These are phyloP conservation scores for Tetradesmus obliquus DNA, from an alignment of 139 green algal species.

Conservation along the genomic window DNA sequence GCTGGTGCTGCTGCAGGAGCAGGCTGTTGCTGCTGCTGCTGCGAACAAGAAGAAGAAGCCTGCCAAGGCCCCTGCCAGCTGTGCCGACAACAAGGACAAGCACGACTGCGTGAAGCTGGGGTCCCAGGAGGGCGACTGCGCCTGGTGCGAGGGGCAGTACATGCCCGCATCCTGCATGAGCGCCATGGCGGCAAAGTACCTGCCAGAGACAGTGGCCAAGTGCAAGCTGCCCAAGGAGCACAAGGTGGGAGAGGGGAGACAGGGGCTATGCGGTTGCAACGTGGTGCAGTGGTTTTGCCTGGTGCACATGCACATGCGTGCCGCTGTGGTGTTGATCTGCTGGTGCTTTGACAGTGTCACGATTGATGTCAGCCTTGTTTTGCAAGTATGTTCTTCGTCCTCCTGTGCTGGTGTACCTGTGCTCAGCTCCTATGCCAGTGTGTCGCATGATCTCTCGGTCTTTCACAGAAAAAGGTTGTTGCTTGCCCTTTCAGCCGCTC, in stretches of 20 bases:
- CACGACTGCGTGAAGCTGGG: constrained; percentile 3
- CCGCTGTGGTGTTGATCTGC: neutral
- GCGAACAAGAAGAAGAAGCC: neutral
- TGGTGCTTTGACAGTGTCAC: neutral
- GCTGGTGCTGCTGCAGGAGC: neutral
- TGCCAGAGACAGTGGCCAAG: neutral
- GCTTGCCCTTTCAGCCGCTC: too few relatives aligned
- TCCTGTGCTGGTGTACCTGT: neutral
- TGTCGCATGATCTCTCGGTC: too few relatives aligned
- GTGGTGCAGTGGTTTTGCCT: neutral
- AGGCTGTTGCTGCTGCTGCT: neutral
- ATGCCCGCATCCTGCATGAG: neutral
- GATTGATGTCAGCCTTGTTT: neutral
- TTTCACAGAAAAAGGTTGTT: too few relatives aligned
- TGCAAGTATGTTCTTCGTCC: neutral
- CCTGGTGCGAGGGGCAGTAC: neutral
- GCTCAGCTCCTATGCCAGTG: too few relatives aligned
- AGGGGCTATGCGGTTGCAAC: neutral
- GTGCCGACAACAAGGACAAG: constrained; percentile 11
- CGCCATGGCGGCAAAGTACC: neutral
- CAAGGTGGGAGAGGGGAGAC: neutral
- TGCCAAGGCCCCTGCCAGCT: neutral
- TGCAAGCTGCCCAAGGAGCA: constrained; percentile 14
- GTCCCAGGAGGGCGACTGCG: neutral
- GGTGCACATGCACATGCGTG: neutral